Base-by-base conservation (phyloP, 1,284 basidiomycete species). In the Tilletia setariae region DNA sequence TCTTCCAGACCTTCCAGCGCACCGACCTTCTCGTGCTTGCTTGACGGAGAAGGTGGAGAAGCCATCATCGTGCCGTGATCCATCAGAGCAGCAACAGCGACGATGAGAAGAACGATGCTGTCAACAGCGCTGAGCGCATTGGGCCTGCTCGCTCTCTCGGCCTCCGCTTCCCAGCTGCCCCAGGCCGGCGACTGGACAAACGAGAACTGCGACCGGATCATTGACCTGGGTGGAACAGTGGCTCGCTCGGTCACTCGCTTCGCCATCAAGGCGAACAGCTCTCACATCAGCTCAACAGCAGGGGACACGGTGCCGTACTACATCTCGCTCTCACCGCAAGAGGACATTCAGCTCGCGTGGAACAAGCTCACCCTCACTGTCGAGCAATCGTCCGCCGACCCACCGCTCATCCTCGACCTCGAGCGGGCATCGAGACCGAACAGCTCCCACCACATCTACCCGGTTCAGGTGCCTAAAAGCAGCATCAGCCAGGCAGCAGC, bases 171-270 rank as follows among this genome's bases (percentile, higher is more conserved):
- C 9, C 30, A 59, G 23, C 53, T 70, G 6, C 73, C 73, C 23
- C 28, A 32, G 19, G 43, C 73, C 0, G 44, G 32, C 15, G 71
- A 69, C 46, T 76, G 74, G 74, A 72, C 70, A 56, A 76, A 74
- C 64, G 25, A 44, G 61, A 74, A 76, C 49, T 67, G 63, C 59
- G 32, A 66, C 63, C 77, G 77, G 67, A 71, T 66, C 42, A 67
- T 78, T 62, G 72, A 76, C n/a, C 69, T 79, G 8, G 70, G 74
- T 61, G 77, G 77, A n/a, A 69, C 77, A 13, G 68, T 74, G 19
- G 68, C 74, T 15, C 70, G 72, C 42, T 21, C 70, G 23, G 16
- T 59, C 1, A 28, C 70, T 7, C 64, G 70, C 51, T 71, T 72
- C 7, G 67, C 69, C 9, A 63, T 82, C 32, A 68, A 71, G 3